phyloP scores from a whole-genome alignment of 768 basidiomycete genomes.

The Ephemerocybe angulata region DNA sequence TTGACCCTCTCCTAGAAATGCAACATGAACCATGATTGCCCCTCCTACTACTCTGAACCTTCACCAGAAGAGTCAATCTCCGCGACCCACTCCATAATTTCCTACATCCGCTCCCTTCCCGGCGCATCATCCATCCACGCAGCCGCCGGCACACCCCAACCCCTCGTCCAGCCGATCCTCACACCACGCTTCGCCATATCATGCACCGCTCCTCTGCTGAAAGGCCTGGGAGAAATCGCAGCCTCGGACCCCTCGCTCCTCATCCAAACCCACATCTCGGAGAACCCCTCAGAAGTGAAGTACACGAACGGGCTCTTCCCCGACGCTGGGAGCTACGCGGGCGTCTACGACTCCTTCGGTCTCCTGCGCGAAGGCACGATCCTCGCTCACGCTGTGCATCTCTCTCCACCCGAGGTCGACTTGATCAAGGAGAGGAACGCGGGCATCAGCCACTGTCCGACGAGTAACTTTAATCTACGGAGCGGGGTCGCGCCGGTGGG shows the following conservation, averaged over 20 bases:
- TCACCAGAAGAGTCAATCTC: constrained; percentile 55
- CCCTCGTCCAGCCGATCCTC: constrained; percentile 83
- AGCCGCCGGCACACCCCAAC: constrained; percentile 29
- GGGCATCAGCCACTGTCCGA: constrained; percentile 91
- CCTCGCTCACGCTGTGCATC: constrained; percentile 82
- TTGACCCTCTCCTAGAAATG: constrained; percentile 57
- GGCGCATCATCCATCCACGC: constrained; percentile 21
- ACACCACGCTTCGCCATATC: constrained; percentile 97
- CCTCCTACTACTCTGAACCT: constrained; percentile 66
- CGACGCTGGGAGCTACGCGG: constrained; percentile 61
- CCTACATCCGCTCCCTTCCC: constrained; percentile 60
- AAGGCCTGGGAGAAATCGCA: constrained; percentile 59
- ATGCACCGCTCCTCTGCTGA: constrained; percentile 70
- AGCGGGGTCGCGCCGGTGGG: constrained; percentile 84
- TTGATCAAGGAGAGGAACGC: constrained; percentile 62
- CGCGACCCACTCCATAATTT: constrained; percentile 62
- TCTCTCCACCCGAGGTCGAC: constrained; percentile 68
- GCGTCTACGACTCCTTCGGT: constrained; percentile 75
- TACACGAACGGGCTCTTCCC: constrained; percentile 69
- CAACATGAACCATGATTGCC: constrained; percentile 79
- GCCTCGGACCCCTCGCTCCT: constrained; percentile 54
- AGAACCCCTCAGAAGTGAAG: constrained; percentile 72
- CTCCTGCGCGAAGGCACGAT: constrained; percentile 79
- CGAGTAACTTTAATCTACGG: constrained; percentile 87
- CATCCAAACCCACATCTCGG: constrained; percentile 92